phyloP scores from a whole-genome alignment of 495 filamentous ascomycete species.

The Neurospora sp. region DNA sequence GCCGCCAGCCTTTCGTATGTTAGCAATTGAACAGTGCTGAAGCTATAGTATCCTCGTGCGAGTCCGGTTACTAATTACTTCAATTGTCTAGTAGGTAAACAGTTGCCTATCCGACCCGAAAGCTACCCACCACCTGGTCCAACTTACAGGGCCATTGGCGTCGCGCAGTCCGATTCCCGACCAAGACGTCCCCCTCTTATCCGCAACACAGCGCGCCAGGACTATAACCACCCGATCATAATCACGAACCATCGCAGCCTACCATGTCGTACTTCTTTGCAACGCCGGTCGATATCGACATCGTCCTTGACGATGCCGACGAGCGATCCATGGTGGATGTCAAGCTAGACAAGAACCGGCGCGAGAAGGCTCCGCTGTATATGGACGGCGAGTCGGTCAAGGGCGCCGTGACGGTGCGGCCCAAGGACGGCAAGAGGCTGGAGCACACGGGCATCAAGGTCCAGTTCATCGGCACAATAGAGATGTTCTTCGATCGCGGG shows the following conservation, averaged over 20 bases:
- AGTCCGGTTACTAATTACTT: neutral
- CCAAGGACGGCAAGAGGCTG: constrained; percentile 95
- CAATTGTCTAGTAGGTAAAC: neutral
- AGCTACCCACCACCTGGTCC: neutral
- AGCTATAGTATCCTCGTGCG: neutral
- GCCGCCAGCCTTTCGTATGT: neutral
- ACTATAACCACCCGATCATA: neutral
- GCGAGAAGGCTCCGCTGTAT: constrained; percentile 93
- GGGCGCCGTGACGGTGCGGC: constrained; percentile 83
- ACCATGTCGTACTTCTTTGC: constrained; percentile 94
- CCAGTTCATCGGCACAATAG: constrained; percentile 98
- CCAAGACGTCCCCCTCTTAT: neutral
- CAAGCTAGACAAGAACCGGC: constrained; percentile 93
- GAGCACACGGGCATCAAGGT: constrained; percentile 99
- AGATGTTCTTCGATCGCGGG: constrained; percentile 92
- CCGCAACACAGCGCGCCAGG: neutral
- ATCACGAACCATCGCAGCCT: constrained; percentile 4
- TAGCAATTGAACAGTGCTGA: neutral
- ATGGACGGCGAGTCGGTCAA: constrained; percentile 98
- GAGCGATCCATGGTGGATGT: constrained; percentile 91
- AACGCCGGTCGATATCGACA: constrained; percentile 96
- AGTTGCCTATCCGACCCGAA: neutral
- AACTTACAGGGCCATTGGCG: neutral
- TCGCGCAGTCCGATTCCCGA: neutral
- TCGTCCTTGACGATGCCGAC: constrained; percentile 90